Evolutionary conservation across 1,284 basidiomycete genomes (phyloP).

Genomic region (Apiotrichum laibachii): DNA sequence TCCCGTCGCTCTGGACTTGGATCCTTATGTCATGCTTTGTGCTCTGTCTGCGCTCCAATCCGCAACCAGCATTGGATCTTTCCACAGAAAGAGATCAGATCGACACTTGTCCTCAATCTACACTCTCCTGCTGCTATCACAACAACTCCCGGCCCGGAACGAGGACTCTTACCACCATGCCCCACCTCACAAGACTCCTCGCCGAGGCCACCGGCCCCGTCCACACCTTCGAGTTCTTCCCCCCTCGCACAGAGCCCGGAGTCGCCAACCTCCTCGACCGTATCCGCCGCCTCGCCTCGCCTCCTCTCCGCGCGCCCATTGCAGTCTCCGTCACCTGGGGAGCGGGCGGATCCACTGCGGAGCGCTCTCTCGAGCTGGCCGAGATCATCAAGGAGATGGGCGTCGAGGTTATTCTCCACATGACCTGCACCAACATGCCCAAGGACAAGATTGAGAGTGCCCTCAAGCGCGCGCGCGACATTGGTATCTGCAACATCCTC

Average conservation of each 20-base stretch:
- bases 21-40: no score
- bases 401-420: conserved; percentile 76
- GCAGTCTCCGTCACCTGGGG: conserved; percentile 93
- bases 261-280: conserved; percentile 81
- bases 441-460: conserved; percentile 81
- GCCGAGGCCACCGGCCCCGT: conserved; percentile 56
- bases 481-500: conserved; percentile 85
- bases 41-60: no score
- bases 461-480: conserved; percentile 72
- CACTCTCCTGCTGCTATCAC: no score
- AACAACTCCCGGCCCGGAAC: no score
- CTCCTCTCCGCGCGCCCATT: conserved; percentile 58
- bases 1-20: no score
- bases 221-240: conserved; percentile 93
- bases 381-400: conserved; percentile 58
- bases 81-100: no score
- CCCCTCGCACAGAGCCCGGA: conserved; percentile 87
- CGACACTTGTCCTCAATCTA: no score
- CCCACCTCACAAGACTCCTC: conserved; percentile 19
- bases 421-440: conserved; percentile 98
- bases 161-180: conserved; percentile 9
- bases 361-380: conserved; percentile 82
- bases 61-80: no score
- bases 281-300: conserved; percentile 66
- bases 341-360: conserved; percentile 88